phyloP scores from a whole-genome alignment of 305 asterid species.

The Plantago lanceolata region DNA sequence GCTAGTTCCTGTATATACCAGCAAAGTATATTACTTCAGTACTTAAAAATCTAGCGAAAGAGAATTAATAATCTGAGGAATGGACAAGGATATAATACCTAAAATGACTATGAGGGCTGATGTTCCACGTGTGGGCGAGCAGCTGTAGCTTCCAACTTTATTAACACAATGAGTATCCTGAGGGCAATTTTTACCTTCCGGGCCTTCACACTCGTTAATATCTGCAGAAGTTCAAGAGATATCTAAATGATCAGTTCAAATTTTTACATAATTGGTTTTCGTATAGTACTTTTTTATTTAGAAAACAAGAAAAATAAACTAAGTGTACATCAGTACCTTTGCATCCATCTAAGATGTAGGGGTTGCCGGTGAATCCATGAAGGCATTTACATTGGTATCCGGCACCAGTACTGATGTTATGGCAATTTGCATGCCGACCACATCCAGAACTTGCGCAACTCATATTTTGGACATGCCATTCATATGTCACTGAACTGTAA shows the following conservation, averaged over 20 bases:
- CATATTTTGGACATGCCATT: constrained; percentile 29
- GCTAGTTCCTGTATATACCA: background rate
- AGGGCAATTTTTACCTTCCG: constrained; percentile 23
- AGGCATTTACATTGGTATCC: constrained; percentile 34
- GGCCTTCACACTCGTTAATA: constrained; percentile 33
- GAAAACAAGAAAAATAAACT: background rate
- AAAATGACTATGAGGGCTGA: constrained; percentile 9
- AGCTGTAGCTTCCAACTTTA: constrained; percentile 27
- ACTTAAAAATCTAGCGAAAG: background rate
- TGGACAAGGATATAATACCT: constrained; percentile 20
- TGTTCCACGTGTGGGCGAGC: constrained; percentile 10
- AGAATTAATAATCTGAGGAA: background rate
- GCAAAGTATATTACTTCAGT: too few species aligned
- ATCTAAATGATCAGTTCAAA: background rate
- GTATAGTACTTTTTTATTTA: too few species aligned
- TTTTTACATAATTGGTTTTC: background rate
- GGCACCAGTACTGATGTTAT: constrained; percentile 22
- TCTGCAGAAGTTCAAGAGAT: constrained; percentile 15
- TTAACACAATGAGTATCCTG: constrained; percentile 21
- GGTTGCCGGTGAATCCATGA: constrained; percentile 33
- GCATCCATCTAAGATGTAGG: constrained; percentile 36
- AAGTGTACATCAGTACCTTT: constrained; percentile 26
- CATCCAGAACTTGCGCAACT: constrained; percentile 23
- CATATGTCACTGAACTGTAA: constrained; percentile 18
- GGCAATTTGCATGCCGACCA: constrained; percentile 26